phyloP scores from a whole-genome alignment of 768 basidiomycete species.

The Hypholoma sublateritium region DNA sequence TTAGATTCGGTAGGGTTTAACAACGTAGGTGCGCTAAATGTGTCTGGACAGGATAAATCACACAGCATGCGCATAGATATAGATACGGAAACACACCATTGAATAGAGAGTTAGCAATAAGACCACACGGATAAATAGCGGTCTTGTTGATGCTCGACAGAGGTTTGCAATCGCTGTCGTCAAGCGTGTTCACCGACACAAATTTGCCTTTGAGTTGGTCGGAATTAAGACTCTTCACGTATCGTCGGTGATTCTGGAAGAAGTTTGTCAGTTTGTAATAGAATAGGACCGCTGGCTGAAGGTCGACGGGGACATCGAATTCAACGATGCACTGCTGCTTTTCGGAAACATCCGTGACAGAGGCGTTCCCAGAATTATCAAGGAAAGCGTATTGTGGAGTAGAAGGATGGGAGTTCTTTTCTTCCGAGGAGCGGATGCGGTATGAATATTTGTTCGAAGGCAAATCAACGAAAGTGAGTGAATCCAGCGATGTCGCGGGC shows the following conservation, averaged over 20 bases:
- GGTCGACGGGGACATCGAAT: conserved; percentile 80
- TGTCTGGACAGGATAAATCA: conserved; percentile 51
- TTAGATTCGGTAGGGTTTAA: conserved; percentile 50
- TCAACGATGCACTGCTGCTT: conserved; percentile 70
- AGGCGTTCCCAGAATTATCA: conserved; percentile 45
- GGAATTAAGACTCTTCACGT: conserved; percentile 87
- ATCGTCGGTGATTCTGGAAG: conserved; percentile 97
- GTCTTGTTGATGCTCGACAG: conserved; percentile 56
- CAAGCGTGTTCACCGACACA: conserved; percentile 47
- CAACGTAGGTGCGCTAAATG: conserved; percentile 65
- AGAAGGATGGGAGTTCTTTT: conserved; percentile 52
- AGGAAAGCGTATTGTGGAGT: conserved; percentile 80
- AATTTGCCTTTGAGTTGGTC: conserved; percentile 81
- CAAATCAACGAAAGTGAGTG: conserved; percentile 47
- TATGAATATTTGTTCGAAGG: conserved; percentile 70
- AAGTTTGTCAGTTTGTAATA: conserved; percentile 98
- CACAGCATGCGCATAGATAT: not conserved
- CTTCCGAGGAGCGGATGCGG: conserved; percentile 52
- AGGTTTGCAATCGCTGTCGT: conserved; percentile 85
- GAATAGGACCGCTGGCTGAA: conserved; percentile 75
- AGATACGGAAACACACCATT: conserved; percentile 60
- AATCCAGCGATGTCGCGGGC: conserved; percentile 36
- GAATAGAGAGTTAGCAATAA: conserved; percentile 96
- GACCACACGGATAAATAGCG: conserved; percentile 89
- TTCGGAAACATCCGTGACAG: conserved; percentile 41